phyloP scores from a whole-genome alignment of 2,329 filamentous ascomycete genomes.

The Fusarium xyrophilum region DNA sequence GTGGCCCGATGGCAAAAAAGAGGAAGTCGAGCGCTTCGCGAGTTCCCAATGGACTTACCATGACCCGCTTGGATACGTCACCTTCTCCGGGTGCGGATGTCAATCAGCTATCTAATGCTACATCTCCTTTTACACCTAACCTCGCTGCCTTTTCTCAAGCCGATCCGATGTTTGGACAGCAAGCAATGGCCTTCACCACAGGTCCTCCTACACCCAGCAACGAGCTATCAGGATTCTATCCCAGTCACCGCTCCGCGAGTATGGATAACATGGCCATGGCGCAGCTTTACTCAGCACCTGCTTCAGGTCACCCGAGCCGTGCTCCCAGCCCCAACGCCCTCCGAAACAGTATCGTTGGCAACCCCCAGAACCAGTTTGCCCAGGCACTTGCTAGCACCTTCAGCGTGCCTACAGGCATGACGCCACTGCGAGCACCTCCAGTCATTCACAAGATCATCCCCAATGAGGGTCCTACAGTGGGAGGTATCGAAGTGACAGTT shows the following conservation, averaged over 20 bases:
- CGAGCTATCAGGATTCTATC: conserved; percentile 64
- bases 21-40: conserved; percentile 79
- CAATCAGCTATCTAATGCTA: conserved; percentile 50
- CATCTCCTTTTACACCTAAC: conserved; percentile 63
- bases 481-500: conserved; percentile 86
- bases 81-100: conserved; percentile 50
- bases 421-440: conserved; percentile 55
- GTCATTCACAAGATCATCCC: conserved; percentile 86
- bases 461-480: conserved; percentile 78
- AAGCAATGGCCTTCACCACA: conserved; percentile 56
- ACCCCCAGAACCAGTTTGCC: conserved; percentile 53
- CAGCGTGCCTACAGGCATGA: conserved; percentile 56
- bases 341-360: conserved; percentile 53
- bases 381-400: conserved; percentile 58
- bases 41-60: conserved; percentile 75
- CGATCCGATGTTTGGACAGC: conserved; percentile 56
- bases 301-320: conserved; percentile 76
- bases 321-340: conserved; percentile 73
- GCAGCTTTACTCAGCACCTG: conserved; percentile 73
- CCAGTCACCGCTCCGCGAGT: conserved; percentile 65
- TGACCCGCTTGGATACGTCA: conserved; percentile 79
- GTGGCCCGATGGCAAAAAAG: conserved; percentile 76
- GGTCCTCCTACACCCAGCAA: conserved; percentile 72
- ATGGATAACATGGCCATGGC: conserved; percentile 70
- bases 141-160: conserved; percentile 52